Base-by-base conservation (phyloP, 495 filamentous ascomycete genomes). In the Penicillium riverlandense region DNA sequence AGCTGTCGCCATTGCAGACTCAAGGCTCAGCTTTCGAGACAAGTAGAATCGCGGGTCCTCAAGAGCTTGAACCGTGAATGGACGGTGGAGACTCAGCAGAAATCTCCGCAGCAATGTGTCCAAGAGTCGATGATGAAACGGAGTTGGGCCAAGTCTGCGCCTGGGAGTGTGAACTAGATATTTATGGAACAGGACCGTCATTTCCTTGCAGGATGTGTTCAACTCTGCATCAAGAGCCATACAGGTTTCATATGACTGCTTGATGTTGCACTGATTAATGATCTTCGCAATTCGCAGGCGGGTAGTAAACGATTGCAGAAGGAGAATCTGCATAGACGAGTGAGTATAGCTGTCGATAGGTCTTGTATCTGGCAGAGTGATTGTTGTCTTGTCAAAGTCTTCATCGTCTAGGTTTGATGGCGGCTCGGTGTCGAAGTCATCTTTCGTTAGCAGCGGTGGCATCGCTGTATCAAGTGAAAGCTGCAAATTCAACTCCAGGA, bases 401-500 rank as follows among this genome's bases (percentile, higher is more conserved):
- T 67, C 60, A 38, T 82, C 78, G 41, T 78, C 60, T 29, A 70
- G 35, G 33, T 81, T 80, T 2, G 65, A 55, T 0, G 78, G 78
- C 0, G 67, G 55, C 15, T 55, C 49, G 1, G 72, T 78, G 49
- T 80, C 75, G 48, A 70, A 80, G 7, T 79, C 73, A 11, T 72
- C 52, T 9, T 57, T 43, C 3, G 65, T 65, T n/a, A 81, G 65
- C 14, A 67, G 56, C 1, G 74, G 74, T 12, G 68, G 65, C 61
- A 72, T 71, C 4, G 62, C 73, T 0, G 68, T 64, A 41, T 75
- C 74, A 3, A 79, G 41, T 4, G 69, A 67, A 0, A 77, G 57
- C 44, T 80, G 77, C 0, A 76, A 33, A 29, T 51, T 54, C 31
- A 83, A 50, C 41, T 84, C 79, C 2, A 80, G 44, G 6, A 84